Percentiles rank a stretch among this genome's conserved stretches.
Evolutionary conservation across 345 rosid genomes (phyloP).

Genomic region (Syzygium grande): DNA sequence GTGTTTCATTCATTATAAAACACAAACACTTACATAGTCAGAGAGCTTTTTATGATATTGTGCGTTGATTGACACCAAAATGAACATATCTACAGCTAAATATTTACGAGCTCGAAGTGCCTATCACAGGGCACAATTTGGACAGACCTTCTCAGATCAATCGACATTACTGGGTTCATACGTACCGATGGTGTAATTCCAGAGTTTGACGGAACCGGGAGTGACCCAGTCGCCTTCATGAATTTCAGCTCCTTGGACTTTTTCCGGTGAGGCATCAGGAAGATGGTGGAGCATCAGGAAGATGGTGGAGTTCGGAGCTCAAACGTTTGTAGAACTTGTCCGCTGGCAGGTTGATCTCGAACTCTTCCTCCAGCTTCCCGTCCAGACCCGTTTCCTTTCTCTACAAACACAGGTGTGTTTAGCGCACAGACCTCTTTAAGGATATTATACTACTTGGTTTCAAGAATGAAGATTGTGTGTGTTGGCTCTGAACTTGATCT

Average conservation of each 20-base stretch:
- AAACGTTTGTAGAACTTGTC: slow-evolving; percentile 1
- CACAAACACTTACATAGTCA: neutral
- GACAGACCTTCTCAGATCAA: neutral
- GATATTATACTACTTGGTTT: neutral
- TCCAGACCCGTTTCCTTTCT: neutral
- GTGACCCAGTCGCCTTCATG: slow-evolving; percentile 6
- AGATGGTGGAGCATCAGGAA: slow-evolving; percentile 1
- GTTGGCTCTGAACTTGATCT: too few relatives aligned
- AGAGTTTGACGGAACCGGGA: slow-evolving; percentile 4
- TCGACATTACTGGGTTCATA: neutral
- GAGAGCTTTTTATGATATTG: neutral
- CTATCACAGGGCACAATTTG: neutral
- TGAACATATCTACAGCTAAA: neutral
- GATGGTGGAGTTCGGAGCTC: neutral
- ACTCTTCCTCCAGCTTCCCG: slow-evolving; percentile 1
- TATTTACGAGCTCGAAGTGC: neutral
- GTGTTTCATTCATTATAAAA: neutral
- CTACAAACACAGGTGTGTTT: neutral
- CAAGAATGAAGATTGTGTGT: neutral
- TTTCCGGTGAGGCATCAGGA: neutral
- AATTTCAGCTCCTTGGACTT: neutral
- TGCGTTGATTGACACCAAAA: neutral
- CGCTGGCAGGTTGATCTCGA: slow-evolving; percentile 8
- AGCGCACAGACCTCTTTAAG: neutral
- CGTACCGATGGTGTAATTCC: slow-evolving; percentile 11